Evolutionary conservation across 2,329 filamentous ascomycete species (phyloP), one percentile per base, ranked within the genome.

Genomic region (Diaporthe australafricana): DNA sequence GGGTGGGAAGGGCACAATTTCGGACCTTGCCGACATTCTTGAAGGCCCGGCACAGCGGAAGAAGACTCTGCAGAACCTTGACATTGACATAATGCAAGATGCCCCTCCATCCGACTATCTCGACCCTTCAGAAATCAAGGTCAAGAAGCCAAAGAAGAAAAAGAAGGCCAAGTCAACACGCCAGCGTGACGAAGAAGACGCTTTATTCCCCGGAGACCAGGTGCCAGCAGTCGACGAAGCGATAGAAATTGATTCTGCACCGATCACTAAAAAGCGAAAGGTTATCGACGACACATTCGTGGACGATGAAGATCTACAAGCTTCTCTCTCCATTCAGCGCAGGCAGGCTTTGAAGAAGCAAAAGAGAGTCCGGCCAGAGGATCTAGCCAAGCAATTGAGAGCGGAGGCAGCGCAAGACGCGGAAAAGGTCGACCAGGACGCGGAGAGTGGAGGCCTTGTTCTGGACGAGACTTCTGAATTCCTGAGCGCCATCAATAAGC

Each of bases 401-500:
- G 88, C 91, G 38, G 90, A 92, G 63, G 87, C 88, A 30, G 84
- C 87, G 3, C 84, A 87, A 0, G 85, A 89, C 4, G 78, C 82
- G 12, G 85, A 87, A 52, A 86, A 88, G 65, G 84, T 84, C 42
- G 85, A 85, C 2, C 77, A 78, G 8, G 80, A 78, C 32, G 75
- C 72, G 5, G 79, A 83, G 50, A 79, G 77, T 2, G 84, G 83
- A 38, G 96, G 95, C 1, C 85, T 99, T 1, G 89, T 98, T n/a
- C 95, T 99, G 71, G 96, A 98, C 73, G 96, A 98, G 79, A 98
- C 96, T 0, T 95, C 95, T 0, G 95, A 98, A 77, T 99, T 99
- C 77, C 93, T 99, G 38, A 93, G 95, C 32, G 94, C 94, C 69
- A 83, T 99, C 70, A 93, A 92, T 78, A 93, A 92, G 72, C 90